Evolutionary conservation across 257 asterid genomes (phyloP).

Genomic region (Cynanchum wilfordii): DNA sequence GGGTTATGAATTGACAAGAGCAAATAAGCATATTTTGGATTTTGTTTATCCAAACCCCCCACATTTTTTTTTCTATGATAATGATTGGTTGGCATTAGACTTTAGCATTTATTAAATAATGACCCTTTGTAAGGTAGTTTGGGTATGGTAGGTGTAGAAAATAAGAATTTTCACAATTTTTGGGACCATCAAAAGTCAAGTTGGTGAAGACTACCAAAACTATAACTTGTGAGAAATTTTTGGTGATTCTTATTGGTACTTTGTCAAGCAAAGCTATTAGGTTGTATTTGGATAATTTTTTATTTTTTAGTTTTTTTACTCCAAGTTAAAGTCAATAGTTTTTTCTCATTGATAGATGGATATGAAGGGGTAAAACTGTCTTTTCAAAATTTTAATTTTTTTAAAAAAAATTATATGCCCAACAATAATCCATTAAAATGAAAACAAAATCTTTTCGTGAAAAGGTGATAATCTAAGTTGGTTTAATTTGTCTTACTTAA

Average conservation of each 20-base stretch:
- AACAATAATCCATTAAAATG: no score
- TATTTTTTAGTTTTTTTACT: no score
- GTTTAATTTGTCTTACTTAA: no score
- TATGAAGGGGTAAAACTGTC: no score
- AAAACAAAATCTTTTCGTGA: no score
- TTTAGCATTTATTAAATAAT: neutral
- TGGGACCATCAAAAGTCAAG: constrained; percentile 1
- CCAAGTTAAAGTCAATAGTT: no score
- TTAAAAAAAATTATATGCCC: no score
- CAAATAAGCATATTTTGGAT: neutral
- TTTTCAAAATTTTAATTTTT: no score
- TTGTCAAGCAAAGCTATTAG: no score
- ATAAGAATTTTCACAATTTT: neutral
- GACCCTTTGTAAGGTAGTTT: neutral
- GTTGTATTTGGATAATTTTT: no score
- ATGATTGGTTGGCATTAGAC: neutral
- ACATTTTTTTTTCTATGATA: neutral
- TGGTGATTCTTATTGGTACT: neutral
- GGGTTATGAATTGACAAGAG: neutral
- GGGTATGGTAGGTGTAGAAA: neutral
- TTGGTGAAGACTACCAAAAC: neutral
- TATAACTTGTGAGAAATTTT: neutral
- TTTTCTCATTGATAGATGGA: no score
- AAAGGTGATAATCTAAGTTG: no score
- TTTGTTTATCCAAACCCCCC: neutral